Evolutionary conservation across 2,329 filamentous ascomycete genomes (phyloP), one percentile per base, ranked within the genome.

Genomic region (Diaporthe humulicola): DNA sequence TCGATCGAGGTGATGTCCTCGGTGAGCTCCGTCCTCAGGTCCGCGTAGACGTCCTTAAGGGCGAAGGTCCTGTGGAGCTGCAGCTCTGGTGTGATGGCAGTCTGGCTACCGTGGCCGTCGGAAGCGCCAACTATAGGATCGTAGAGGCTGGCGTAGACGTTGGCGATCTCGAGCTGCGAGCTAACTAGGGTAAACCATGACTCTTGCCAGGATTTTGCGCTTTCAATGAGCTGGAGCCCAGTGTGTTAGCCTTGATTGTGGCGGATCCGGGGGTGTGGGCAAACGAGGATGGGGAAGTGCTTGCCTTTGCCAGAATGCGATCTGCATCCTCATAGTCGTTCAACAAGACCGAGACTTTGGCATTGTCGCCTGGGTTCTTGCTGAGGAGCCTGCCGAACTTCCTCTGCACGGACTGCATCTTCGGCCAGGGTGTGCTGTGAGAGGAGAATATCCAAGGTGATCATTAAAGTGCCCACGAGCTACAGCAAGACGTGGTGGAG

Each of bases 241-340:
- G 25, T 10, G 22, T 25, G 42, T 64, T 52, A 58, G 69, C 25
- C 30, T 56, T 33, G 58, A 40, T 66, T 42, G 17, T 19, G 56
- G 19, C 40, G 42, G 28, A 8, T 71, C 48, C 12, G 58, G 25
- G 52, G 42, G 10, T n/a, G 71, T 15, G 2, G 9, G 38, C 14
- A 54, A 58, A 56, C 66, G 69, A 71, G 22, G 33, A 30, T 38
- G 57, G 48, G 52, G 42, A 48, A 54, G 33, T 69, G 64, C 64
- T 74, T 86, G 95, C 94, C 87, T 91, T 92, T 77, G 90, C 88
- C 77, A 97, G 88, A 81, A 96, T 89, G 78, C 90, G 90, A 82
- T 97, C 93, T 36, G 93, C 93, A 83, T 96, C 92, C 78, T 95
- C 93, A 81, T 95, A 97, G 80, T 97, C 94, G 79, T 91, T 92